Percentiles rank a stretch among this genome's conserved stretches.
These are phyloP conservation scores for Mucuna pruriens DNA, from an alignment of 306 rosid genomes.

Conservation along the genomic window DNA sequence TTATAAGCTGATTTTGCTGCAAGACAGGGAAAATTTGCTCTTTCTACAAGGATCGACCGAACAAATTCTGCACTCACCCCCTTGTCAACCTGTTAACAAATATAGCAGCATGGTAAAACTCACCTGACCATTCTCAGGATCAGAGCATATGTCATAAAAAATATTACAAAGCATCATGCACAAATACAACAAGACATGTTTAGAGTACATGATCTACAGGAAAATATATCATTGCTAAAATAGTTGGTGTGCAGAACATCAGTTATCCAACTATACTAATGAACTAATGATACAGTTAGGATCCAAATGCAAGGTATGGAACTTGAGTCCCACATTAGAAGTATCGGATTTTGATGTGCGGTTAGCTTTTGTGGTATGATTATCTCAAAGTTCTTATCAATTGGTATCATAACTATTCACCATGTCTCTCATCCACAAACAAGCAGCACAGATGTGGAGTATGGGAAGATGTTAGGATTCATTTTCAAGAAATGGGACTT, in stretches of 20 bases:
- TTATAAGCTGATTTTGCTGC: constrained; percentile 82
- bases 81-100: constrained; percentile 76
- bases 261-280: background rate
- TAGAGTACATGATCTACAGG: background rate
- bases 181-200: background rate
- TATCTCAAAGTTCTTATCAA: background rate
- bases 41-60: constrained; percentile 77
- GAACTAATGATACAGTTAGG: background rate
- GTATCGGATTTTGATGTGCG: background rate
- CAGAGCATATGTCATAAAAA: constrained; percentile 12
- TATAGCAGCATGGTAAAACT: constrained; percentile 5
- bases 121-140: constrained; percentile 1
- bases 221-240: background rate
- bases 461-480: background rate
- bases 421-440: background rate
- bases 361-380: background rate
- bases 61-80: constrained; percentile 80
- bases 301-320: background rate
- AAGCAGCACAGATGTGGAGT: background rate
- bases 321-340: background rate
- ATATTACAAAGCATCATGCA: constrained; percentile 21
- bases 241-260: background rate
- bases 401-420: background rate
- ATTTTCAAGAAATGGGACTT: background rate
- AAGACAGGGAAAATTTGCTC: constrained; percentile 77